Percentiles rank a stretch among this genome's conserved stretches.
These are phyloP conservation scores for Sugiyamaella smithiae DNA, from an alignment of 805 yeast genomes.

Conservation along the genomic window DNA sequence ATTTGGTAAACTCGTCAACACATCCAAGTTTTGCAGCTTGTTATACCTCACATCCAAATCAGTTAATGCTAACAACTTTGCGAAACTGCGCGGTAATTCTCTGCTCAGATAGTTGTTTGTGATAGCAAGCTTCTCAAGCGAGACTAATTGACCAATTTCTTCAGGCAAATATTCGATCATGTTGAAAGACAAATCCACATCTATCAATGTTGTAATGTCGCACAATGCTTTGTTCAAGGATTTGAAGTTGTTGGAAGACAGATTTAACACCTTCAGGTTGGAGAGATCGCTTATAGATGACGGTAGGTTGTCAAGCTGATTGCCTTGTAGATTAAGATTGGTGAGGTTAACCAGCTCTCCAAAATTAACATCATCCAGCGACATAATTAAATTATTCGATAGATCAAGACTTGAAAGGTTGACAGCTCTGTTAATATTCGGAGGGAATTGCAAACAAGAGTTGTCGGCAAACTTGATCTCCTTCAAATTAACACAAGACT, in stretches of 20 bases:
- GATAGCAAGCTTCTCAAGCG: conserved; percentile 65
- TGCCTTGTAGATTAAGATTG: conserved; percentile 67
- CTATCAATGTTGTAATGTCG: conserved; percentile 54
- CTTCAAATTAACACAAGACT: conserved; percentile 67
- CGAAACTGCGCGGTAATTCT: conserved; percentile 51
- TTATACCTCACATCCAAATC: conserved; percentile 79
- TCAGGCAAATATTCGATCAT: conserved; percentile 59
- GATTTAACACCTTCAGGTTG: conserved; percentile 56
- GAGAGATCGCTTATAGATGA: conserved; percentile 53
- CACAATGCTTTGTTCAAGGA: conserved; percentile 58
- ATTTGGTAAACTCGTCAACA: conserved; percentile 54
- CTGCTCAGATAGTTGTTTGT: conserved; percentile 66
- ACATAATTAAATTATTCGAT: conserved; percentile 66
- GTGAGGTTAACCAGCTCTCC: conserved; percentile 52
- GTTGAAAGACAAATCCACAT: conserved; percentile 81
- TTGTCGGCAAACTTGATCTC: conserved; percentile 67
- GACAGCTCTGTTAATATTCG: conserved; percentile 65
- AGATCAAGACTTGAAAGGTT: conserved; percentile 65
- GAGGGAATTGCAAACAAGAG: conserved; percentile 72
- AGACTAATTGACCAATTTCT: conserved; percentile 54
- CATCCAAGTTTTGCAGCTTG: conserved; percentile 47
- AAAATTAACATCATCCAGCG: conserved; percentile 51
- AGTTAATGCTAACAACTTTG: conserved; percentile 53
- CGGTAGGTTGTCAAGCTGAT: conserved; percentile 65
- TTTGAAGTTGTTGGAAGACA: conserved; percentile 71